phyloP scores from a whole-genome alignment of 352 stramenopile species.

The Globisporangium iwayamae region DNA sequence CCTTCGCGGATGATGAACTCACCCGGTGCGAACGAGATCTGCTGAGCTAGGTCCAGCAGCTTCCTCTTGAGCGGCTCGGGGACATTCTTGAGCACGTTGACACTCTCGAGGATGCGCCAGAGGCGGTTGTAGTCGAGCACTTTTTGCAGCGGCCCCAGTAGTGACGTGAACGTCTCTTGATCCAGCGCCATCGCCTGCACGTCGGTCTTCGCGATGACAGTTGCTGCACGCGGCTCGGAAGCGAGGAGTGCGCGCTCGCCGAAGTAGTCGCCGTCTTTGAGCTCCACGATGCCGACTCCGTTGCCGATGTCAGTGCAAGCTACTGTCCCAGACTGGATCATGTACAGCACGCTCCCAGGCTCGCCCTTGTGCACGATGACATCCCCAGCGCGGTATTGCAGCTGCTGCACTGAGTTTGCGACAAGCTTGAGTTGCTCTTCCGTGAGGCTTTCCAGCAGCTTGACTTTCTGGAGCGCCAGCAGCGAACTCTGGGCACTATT shows the following conservation, averaged over 20 bases:
- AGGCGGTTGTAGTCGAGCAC: constrained; percentile 74
- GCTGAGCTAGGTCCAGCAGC: constrained; percentile 32
- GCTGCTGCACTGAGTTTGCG: constrained; percentile 34
- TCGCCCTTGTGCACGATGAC: constrained; percentile 82
- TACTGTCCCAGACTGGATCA: constrained; percentile 67
- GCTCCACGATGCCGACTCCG: constrained; percentile 31
- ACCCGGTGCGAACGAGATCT: constrained; percentile 39
- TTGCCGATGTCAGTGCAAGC: constrained; percentile 57
- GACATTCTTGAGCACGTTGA: constrained; percentile 48
- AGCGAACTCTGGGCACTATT: constrained; percentile 41
- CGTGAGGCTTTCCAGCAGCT: constrained; percentile 35
- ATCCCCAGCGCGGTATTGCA: constrained; percentile 49
- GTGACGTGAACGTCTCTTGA: constrained; percentile 88
- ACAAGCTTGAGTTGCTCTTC: constrained; percentile 43
- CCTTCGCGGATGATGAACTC: constrained; percentile 47
- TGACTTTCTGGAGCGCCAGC: constrained; percentile 41
- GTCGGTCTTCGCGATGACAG: constrained; percentile 68
- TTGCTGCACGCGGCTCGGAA: constrained; percentile 83
- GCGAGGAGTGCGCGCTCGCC: constrained; percentile 89
- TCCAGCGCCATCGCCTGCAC: constrained; percentile 71
- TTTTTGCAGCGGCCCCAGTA: constrained; percentile 87
- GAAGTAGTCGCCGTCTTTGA: constrained; percentile 86
- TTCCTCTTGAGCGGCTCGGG: constrained; percentile 37
- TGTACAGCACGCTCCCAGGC: constrained; percentile 70
- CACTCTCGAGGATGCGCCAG: constrained; percentile 48